Base-by-base conservation (phyloP, 2,329 filamentous ascomycete genomes). In the Fusarium sp. region DNA sequence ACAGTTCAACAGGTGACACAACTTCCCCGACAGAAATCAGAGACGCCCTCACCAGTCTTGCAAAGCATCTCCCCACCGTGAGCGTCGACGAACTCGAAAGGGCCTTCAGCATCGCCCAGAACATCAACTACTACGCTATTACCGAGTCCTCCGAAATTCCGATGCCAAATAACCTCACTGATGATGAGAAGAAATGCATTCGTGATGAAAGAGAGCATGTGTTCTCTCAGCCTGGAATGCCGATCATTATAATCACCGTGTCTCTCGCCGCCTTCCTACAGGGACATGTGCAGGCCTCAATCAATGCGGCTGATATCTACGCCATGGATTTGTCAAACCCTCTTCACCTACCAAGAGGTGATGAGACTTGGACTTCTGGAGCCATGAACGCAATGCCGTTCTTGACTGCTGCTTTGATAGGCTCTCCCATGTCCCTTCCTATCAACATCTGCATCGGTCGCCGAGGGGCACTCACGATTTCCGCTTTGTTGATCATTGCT, bases 301-400 rank as follows among this genome's bases (percentile, higher is more conserved):
- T 51, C 10, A 28, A 51, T 5, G 48, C 48, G 0, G 48, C n/a
- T 2, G 31, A 51, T 7, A 36, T 36, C 1, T 51, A 36, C 12
- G 31, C 48, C 1, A 51, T 20, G 31, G 16, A 26, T 4, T 0
- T 0, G 0, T 3, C 15, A 1, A 51, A 51, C 4, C 48, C 48
- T 14, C 48, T 51, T 4, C 7, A 20, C 1, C n/a, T 51, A 1
- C 48, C n/a, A 0, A 3, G 0, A 6, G 16, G 5, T 0, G 26
- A 39, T 4, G 3, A 16, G 24, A 31, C 3, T 11, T 54, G 36
- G 51, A 31, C 18, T 5, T 54, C 51, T 9, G 20, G 35, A 5
- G 50, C 50, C 5, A 53, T 53, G 35, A 53, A 53, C 1, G 35
- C 35, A 0, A 53, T 30, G 18, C 50, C 35, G 0, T 53, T 30